Percentiles rank a stretch among this genome's conserved stretches.
Evolutionary conservation across 2,329 filamentous ascomycete genomes (phyloP).

Genomic region (Sporothrix pallida): DNA sequence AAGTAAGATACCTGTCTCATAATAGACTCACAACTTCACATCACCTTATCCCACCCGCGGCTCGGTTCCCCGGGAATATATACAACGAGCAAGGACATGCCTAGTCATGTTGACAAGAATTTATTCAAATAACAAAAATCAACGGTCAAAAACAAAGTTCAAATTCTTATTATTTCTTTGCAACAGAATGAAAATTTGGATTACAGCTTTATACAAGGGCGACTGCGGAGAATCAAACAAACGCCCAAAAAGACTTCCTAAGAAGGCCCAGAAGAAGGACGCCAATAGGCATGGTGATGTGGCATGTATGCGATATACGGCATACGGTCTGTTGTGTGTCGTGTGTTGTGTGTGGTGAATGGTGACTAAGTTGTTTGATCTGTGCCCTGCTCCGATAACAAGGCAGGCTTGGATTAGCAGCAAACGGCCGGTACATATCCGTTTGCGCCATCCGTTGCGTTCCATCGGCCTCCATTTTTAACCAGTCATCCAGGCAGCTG

Average conservation of each 20-base stretch:
- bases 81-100: neutral
- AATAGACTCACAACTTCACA: neutral
- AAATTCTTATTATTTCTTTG: neutral
- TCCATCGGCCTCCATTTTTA: constrained; percentile 48
- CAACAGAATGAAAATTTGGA: neutral
- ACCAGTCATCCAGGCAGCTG: constrained; percentile 85
- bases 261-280: neutral
- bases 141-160: neutral
- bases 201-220: constrained; percentile 9
- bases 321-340: neutral
- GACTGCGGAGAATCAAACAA: neutral
- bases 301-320: neutral
- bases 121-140: neutral
- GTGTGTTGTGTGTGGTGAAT: neutral
- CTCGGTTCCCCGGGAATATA: constrained; percentile 15
- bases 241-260: neutral
- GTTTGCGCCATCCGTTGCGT: no score
- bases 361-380: neutral
- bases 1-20: no score
- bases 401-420: neutral
- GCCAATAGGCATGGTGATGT: neutral
- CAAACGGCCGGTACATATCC: no score
- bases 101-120: neutral
- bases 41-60: constrained; percentile 22
- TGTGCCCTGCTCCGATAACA: neutral